Base-by-base conservation (phyloP, 2,329 filamentous ascomycete species). In the Paracoccidioides lutzii region DNA sequence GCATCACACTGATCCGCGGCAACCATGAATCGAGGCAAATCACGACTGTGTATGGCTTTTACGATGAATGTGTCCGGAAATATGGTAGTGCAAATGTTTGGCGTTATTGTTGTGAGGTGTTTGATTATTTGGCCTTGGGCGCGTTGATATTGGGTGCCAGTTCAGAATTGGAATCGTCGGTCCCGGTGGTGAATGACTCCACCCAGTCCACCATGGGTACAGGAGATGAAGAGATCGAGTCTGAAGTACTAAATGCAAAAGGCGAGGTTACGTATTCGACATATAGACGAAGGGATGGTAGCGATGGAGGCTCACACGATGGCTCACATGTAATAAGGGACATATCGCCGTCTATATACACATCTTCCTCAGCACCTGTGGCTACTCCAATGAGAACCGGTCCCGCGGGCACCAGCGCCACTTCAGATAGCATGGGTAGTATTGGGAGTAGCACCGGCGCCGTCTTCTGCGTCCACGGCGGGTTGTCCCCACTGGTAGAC, bases 101-200 rank as follows among this genome's bases (percentile, higher is more conserved):
- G 93, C 93, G 98, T 73, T 93, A 97, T 72, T 98, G 98, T 70
- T 98, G 93, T 62, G 93, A 98, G 74, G 96, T 98, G 90, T 98
- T 98, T 73, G 93, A 98, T 75, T 98, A 95, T 72, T 78, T 98
- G 61, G 96, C 91, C 7, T 77, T 98, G 58, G 95, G 88, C 64
- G 94, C 97, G 59, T 91, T 98, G 62, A 97, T 98, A 97, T 81
- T 95, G n/a, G 93, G 93, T 61, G 90, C 93, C 32, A 78, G 81
- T 45, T 81, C 81, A 5, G 78, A 80, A 30, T 75, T 86, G 40
- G 75, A 74, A 77, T 87, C 71, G 75, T 85, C 77, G 71, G 72
- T 71, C 6, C 71, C 75, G 35, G 71, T 73, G 57, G 71, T 77
- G 59, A 61, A 68, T 54, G 63, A 72, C 59, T 63, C 78, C 53